phyloP scores from a whole-genome alignment of 2,329 filamentous ascomycete species.

The Fusarium armeniacum region DNA sequence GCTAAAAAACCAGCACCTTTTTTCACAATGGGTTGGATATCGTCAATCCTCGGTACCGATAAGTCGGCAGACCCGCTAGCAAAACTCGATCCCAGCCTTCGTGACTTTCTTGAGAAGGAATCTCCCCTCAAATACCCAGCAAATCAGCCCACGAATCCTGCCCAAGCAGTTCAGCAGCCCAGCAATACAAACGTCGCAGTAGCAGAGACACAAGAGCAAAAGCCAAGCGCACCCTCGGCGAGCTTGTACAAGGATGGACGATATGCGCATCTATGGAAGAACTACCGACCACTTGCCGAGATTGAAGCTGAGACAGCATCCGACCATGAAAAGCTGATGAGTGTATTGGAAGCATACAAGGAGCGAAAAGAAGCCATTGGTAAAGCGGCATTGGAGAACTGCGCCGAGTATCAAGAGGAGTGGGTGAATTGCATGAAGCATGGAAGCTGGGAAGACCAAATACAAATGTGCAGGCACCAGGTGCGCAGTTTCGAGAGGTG shows the following conservation, averaged over 20 bases:
- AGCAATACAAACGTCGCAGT: constrained; percentile 27
- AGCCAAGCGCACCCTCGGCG: constrained; percentile 60
- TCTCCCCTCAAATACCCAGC: constrained; percentile 77
- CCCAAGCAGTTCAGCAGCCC: constrained; percentile 25
- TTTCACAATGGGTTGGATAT: constrained; percentile 69
- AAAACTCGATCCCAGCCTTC: constrained; percentile 85
- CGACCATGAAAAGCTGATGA: constrained; percentile 83
- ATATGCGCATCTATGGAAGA: constrained; percentile 91
- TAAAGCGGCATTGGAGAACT: constrained; percentile 90
- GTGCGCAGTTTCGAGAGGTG: constrained; percentile 85
- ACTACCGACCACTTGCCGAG: constrained; percentile 80
- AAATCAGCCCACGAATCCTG: constrained; percentile 45
- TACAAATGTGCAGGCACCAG: constrained; percentile 86
- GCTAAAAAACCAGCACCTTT: not conserved
- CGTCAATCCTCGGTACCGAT: constrained; percentile 65
- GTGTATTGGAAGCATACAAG: constrained; percentile 87
- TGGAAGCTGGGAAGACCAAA: constrained; percentile 75
- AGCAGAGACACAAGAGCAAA: constrained; percentile 34
- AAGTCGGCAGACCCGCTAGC: constrained; percentile 70
- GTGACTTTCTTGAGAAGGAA: constrained; percentile 87
- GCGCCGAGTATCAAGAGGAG: constrained; percentile 85
- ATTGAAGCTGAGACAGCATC: constrained; percentile 78
- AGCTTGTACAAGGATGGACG: constrained; percentile 72
- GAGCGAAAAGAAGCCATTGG: constrained; percentile 83
- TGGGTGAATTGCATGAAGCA: constrained; percentile 85